Base-by-base conservation (phyloP, 1,139 yeast species). In the Spathaspora sp. region DNA sequence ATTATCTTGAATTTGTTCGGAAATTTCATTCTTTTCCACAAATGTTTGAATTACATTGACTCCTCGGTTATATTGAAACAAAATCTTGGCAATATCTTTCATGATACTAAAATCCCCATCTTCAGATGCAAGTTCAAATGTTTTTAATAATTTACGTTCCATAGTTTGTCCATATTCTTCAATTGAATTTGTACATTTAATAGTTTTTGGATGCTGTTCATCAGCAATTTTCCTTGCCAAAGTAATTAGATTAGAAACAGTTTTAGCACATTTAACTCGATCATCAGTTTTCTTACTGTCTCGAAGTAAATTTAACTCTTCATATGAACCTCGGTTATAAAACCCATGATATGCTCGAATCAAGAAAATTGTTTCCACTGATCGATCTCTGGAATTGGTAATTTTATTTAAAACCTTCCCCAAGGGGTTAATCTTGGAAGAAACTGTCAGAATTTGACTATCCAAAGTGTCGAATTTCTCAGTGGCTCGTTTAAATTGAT, bases 31-130 rank as follows among this genome's bases (percentile, higher is more conserved):
- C 59, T 87, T 90, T 59, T 83, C 84, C 39, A 90, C 89, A 66
- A 89, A 91, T 44, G 87, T 81, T 60, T 86, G 90, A 11, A 89
- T 86, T 10, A 90, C 95, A 49, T 85, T 84, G 4, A 82, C 76
- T 8, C 97, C 97, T 9, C 91, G 95, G 58, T 93, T 91, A 67
- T 84, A 91, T 49, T 84, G 89, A 45, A 84, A 78, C 45, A 91
- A 70, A n/a, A 90, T 80, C 43, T 80, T 81, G 1, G 97, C 90
- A 34, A 89, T 81, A 48, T 85, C 90, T 55, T 80, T 83, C 87
- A 93, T 84, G 44, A 80, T 80, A n/a, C 76, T 75, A 56, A 84
- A 78, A 43, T 73, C 72, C 48, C 65, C 66, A 53, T 85, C 86
- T 34, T 83, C 85, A 7, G 79, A 81, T 13, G 84, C 84, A 25